Evolutionary conservation across 169 alveolate genomes (phyloP).

Genomic region (Prorocentrum cordatum): DNA sequence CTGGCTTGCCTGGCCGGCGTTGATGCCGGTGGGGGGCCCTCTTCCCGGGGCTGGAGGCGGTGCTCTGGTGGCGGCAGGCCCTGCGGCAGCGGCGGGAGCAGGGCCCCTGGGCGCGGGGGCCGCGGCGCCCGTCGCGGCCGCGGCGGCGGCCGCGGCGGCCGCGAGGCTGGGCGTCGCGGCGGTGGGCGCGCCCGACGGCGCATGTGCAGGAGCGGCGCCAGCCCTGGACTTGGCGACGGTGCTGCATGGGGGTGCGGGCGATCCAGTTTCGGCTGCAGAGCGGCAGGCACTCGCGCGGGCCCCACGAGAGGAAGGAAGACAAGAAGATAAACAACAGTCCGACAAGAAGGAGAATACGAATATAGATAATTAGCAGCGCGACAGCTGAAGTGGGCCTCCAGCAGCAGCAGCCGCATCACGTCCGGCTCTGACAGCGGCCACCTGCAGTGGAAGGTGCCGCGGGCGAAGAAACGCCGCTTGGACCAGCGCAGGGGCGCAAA

Average conservation of each 20-base stretch:
- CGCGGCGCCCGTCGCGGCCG: not conserved
- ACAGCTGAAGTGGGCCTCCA: too few species aligned
- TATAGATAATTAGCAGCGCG: too few species aligned
- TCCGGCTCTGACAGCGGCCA: not conserved
- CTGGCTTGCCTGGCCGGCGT: too few species aligned
- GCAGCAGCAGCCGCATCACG: not conserved
- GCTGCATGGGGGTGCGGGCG: too few species aligned
- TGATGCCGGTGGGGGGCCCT: too few species aligned
- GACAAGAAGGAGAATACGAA: not conserved
- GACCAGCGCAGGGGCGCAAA: too few species aligned
- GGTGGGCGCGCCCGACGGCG: not conserved
- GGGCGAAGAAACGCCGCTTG: too few species aligned
- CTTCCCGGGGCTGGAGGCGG: not conserved
- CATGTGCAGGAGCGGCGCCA: not conserved
- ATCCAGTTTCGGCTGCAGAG: too few species aligned
- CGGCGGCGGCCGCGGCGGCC: not conserved
- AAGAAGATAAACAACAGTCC: not conserved
- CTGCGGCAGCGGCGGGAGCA: not conserved
- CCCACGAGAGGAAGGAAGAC: not conserved
- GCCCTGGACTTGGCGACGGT: too few species aligned
- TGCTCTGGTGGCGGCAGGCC: not conserved
- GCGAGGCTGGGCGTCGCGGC: not conserved
- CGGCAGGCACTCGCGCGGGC: too few species aligned
- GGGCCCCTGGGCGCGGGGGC: not conserved
- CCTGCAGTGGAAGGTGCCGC: not conserved